These are phyloP conservation scores for Picochlorum sp. DNA, from an alignment of 139 green algal species.

Conservation along the genomic window DNA sequence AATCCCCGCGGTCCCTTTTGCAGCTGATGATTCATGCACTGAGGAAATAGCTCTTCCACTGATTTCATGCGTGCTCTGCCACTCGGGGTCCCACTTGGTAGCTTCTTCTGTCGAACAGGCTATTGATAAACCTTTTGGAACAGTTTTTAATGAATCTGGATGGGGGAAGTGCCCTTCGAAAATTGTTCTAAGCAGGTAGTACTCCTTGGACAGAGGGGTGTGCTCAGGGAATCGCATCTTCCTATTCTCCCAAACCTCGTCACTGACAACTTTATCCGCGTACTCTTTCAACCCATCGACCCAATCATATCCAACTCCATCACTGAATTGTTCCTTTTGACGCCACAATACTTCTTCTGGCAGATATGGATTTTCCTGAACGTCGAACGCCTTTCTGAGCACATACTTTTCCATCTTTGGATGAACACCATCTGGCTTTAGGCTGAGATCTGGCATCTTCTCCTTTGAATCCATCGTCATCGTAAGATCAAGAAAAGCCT, in stretches of 20 bases:
- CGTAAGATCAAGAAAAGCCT: conserved; percentile 62
- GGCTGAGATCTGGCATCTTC: conserved; percentile 73
- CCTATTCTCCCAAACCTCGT: conserved; percentile 50
- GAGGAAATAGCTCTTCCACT: conserved; percentile 48
- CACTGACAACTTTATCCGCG: conserved; percentile 48
- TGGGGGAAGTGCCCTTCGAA: conserved; percentile 85
- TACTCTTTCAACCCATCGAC: conserved; percentile 75
- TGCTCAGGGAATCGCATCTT: conserved; percentile 67
- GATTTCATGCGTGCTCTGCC: conserved; percentile 61
- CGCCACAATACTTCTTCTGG: conserved; percentile 81
- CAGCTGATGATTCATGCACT: conserved; percentile 25
- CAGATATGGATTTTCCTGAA: conserved; percentile 75
- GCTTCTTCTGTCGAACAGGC: conserved; percentile 64
- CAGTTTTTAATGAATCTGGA: conserved; percentile 46
- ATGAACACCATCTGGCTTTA: conserved; percentile 56
- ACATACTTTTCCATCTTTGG: conserved; percentile 93
- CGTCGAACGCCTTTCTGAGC: conserved; percentile 94
- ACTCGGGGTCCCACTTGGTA: conserved; percentile 52
- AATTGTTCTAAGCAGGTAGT: conserved; percentile 83
- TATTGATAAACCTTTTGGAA: conserved; percentile 58
- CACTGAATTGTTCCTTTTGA: conserved; percentile 99
- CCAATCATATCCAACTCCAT: conserved; percentile 87
- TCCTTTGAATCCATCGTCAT: conserved; percentile 86
- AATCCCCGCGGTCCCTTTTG: not conserved
- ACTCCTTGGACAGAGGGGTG: conserved; percentile 82